Percentiles rank a stretch among this genome's conserved stretches.
phyloP scores from a whole-genome alignment of 805 yeast genomes.

The Sugiyamaella chiloensis region DNA sequence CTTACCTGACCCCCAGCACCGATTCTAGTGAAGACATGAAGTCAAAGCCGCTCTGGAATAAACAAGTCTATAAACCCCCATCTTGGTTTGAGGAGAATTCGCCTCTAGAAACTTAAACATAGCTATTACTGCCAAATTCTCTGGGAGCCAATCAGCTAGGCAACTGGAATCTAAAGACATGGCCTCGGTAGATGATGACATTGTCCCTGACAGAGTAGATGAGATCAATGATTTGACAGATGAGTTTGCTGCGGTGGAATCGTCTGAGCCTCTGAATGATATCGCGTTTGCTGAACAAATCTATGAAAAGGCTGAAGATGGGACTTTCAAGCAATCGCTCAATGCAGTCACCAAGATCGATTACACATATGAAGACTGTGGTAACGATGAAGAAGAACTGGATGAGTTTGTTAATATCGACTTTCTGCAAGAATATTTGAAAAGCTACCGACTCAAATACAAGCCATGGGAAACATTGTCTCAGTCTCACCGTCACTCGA shows the following conservation, averaged over 20 bases:
- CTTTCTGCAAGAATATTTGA: conserved; percentile 9
- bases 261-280: conserved; percentile 15
- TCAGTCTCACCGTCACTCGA: neutral
- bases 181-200: conserved; percentile 7
- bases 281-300: conserved; percentile 22
- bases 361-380: conserved; percentile 41
- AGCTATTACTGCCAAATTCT: no score
- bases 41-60: neutral
- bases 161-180: no score
- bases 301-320: conserved; percentile 17
- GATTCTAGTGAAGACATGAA: conserved; percentile 18
- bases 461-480: neutral
- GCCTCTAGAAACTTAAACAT: no score
- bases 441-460: neutral
- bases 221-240: conserved; percentile 12
- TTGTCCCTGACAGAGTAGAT: conserved; percentile 7
- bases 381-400: conserved; percentile 40
- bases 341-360: conserved; percentile 33
- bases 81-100: no score
- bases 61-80: no score
- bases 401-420: conserved; percentile 38
- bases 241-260: conserved; percentile 24
- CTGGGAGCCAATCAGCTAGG: no score
- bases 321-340: conserved; percentile 34
- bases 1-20: conserved; percentile 19